Conservation (phyloP, 2,329 filamentous ascomycete species). For the Rachicladosporium sp. region DNA sequence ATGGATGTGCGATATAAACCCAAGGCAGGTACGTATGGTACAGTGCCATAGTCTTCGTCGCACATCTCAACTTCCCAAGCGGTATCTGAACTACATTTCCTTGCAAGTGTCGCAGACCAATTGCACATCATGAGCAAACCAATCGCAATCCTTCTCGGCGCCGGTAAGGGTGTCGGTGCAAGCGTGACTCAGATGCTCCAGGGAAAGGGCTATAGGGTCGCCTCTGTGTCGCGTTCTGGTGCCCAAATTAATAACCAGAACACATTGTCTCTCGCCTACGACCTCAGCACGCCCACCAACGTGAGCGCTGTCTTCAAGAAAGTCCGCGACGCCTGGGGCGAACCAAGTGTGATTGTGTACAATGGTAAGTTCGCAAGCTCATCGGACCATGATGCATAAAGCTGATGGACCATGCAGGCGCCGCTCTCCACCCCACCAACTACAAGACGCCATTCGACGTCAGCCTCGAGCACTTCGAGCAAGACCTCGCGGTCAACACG, state of each 20-base stretch:
- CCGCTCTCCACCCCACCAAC: background rate
- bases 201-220: constrained; percentile 32
- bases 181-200: constrained; percentile 27
- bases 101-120: too few species aligned
- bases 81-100: too few species aligned
- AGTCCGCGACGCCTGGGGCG: constrained; percentile 24
- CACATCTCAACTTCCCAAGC: too few species aligned
- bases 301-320: constrained; percentile 27
- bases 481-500: constrained; percentile 27
- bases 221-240: constrained; percentile 18
- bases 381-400: constrained; percentile 1
- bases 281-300: constrained; percentile 26
- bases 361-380: constrained; percentile 19
- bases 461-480: constrained; percentile 1
- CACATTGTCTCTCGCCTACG: constrained; percentile 9
- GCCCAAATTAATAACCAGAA: constrained; percentile 12
- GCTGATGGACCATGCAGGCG: background rate
- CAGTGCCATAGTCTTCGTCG: too few species aligned
- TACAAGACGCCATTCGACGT: too few species aligned
- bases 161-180: constrained; percentile 30
- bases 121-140: constrained; percentile 7
- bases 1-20: too few species aligned
- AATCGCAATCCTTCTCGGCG: constrained; percentile 31
- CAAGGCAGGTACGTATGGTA: too few species aligned
- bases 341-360: constrained; percentile 35